Evolutionary conservation across 192 early-diverging fungal genomes (phyloP).

Genomic region (Pecoramyces ruminantium): DNA sequence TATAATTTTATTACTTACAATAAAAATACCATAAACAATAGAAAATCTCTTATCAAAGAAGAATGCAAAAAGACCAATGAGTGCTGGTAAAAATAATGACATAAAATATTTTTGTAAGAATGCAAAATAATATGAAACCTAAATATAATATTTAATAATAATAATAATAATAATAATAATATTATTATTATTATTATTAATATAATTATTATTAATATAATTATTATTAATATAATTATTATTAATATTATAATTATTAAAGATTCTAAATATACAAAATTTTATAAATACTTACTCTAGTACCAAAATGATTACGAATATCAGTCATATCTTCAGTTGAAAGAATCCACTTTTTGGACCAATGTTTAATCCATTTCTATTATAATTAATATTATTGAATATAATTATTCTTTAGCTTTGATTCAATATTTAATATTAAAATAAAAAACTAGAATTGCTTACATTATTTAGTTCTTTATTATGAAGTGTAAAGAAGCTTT

Average conservation of each 20-base stretch:
- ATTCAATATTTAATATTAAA: too few species aligned
- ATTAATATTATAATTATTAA: too few species aligned
- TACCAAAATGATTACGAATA: conserved; percentile 71
- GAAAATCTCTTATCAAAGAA: conserved; percentile 33
- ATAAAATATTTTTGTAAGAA: conserved; percentile 79
- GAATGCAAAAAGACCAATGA: conserved; percentile 41
- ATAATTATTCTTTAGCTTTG: too few species aligned
- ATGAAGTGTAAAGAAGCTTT: conserved; percentile 62
- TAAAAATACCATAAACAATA: conserved; percentile 39
- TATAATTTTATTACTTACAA: conserved; percentile 44
- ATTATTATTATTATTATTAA: too few species aligned
- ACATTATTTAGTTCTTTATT: conserved; percentile 60
- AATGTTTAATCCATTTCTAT: conserved; percentile 60
- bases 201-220: too few species aligned
- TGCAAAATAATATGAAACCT: conserved; percentile 83
- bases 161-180: too few species aligned
- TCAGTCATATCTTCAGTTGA: conserved; percentile 46
- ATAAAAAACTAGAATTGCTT: too few species aligned
- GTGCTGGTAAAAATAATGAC: conserved; percentile 51
- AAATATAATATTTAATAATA: neutral
- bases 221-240: too few species aligned
- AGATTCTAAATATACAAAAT: too few species aligned
- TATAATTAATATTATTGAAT: neutral
- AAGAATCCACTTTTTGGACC: conserved; percentile 68
- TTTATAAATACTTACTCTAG: neutral